Evolutionary conservation across 2,329 filamentous ascomycete genomes (phyloP), one percentile per base, ranked within the genome.

Genomic region (Xylariaceae sp.): DNA sequence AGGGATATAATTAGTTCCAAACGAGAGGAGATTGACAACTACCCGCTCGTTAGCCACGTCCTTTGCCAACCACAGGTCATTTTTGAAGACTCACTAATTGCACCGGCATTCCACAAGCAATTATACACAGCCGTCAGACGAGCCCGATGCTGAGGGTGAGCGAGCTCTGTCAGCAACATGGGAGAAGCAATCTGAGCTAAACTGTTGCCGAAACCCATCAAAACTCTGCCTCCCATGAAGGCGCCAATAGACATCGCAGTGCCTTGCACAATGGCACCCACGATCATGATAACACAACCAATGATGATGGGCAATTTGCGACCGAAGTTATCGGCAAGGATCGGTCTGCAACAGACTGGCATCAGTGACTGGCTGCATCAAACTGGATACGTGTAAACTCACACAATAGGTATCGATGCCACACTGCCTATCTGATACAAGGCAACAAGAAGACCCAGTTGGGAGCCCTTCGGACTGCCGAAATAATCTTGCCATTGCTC

Each of bases 361-460:
- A 22, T 55, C 41, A 57, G 55, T 33, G 33, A 43, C 33, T 17
- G n/a, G 22, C 31, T 2, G 28, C 41, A 22, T 11, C 17, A 41
- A 16, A 11, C 18, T 53, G 18, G 6, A 44, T 31, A 12, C n/a
- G 14, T n/a, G 43, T 28, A 22, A 43, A 54, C 71, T 66, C 65
- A 73, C 71, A 84, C 80, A 31, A 84, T 69, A 2, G 80, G 80
- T 39, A 85, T 78, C 19, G 78, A 79, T 41, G 72, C 68, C 54
- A 85, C 74, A 51, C 78, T 80, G 42, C 82, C 82, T 39, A 85
- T 76, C 59, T 80, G 80, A 66, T 84, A 85, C 55, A 81, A 76
- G 7, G 81, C 79, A 10, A 76, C 77, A 3, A 85, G 71, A 31
- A 85, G 73, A 47, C 82, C 82, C 7, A 75, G 67, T 64, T 67